These are phyloP conservation scores for Fulvia fulva DNA, from an alignment of 2,329 filamentous ascomycete genomes.

Conservation along the genomic window DNA sequence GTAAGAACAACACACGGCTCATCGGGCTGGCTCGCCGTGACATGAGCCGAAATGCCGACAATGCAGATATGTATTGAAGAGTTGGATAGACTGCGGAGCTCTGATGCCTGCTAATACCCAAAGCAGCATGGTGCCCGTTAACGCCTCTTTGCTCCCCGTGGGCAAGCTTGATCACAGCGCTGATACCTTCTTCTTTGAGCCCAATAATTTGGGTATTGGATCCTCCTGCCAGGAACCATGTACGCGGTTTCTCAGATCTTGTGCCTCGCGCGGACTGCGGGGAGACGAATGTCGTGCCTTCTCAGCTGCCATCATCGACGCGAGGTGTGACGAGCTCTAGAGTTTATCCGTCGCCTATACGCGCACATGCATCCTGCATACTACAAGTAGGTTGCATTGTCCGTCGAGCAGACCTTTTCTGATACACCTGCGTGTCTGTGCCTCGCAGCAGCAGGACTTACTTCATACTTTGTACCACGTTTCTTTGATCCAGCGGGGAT, in stretches of 20 bases:
- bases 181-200: constrained; percentile 1
- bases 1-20: background rate
- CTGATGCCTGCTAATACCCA: background rate
- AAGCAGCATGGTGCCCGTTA: background rate
- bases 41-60: background rate
- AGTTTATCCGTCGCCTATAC: background rate
- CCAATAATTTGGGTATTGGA: background rate
- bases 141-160: background rate
- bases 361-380: background rate
- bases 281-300: background rate
- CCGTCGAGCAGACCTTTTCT: background rate
- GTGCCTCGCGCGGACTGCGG: background rate
- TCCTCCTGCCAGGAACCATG: background rate
- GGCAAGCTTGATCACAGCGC: background rate
- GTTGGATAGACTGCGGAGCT: background rate
- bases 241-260: background rate
- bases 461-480: background rate
- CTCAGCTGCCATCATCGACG: background rate
- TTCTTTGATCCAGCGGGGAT: background rate
- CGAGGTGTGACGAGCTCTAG: background rate
- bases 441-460: background rate
- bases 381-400: background rate
- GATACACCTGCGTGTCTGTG: background rate
- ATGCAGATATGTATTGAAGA: background rate
- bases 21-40: background rate